Base-by-base conservation (phyloP, 129 eudicot species). In the Rutidosis leptorrhynchoides region DNA sequence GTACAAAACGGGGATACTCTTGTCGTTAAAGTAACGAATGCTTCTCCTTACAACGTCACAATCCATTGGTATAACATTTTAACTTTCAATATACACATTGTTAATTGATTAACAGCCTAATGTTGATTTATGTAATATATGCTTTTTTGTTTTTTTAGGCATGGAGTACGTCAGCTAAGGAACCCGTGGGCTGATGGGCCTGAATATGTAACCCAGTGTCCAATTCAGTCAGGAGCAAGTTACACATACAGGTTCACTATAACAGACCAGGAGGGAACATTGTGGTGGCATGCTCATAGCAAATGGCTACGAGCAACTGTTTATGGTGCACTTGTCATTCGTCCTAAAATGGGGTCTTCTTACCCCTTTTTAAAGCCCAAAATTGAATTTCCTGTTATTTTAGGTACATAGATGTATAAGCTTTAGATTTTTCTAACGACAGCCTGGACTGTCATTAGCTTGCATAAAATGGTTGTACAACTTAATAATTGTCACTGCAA, bases 141-240 rank as follows among this genome's bases (percentile, higher is more conserved):
- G 35, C 23, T 21, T 49, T 2, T n/a, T 37, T 37, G n/a, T 26
- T 2, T 1, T 52, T 61, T 12, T 40, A 90, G 97, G 97, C 97
- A 90, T 82, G 97, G 97, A 19, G 4, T 86, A 22, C 85, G 91
- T 5, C 97, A 90, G 55, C 29, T 90, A 40, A 37, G 85, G 68
- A 86, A 79, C 3, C 87, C 81, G n/a, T 90, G 97, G 90, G 91
- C 97, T 35, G 97, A 86, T 70, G 97, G 90, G 1, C 90, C 96
- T 0, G 95, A 79, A 29, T 83, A 37, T 48, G 82, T 89, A 26
- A 86, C 97, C 6, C 97, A 90, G 25, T 90, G 97, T 21, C 97
- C 95, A 0, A 86, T 90, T 17, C 75, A 40, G 19, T 88, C 95
- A 11, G 95, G 97, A 64, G 80, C 57, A 22, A 82, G 78, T 43